These are phyloP conservation scores for Aspergillus sergii DNA, from an alignment of 2,329 filamentous ascomycete species.

Conservation along the genomic window DNA sequence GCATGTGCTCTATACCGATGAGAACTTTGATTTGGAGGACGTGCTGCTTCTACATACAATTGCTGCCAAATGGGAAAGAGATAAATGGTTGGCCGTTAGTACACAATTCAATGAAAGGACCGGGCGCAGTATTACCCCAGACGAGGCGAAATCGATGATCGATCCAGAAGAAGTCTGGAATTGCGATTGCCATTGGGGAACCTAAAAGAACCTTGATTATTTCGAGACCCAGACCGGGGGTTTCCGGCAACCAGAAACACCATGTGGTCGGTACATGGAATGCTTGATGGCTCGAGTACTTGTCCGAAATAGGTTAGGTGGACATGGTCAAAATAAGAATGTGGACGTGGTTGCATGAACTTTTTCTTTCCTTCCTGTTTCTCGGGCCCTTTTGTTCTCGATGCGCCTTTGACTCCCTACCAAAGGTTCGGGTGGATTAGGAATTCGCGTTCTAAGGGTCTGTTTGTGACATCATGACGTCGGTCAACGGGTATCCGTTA, in stretches of 20 bases:
- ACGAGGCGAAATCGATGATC: slow-evolving; percentile 34
- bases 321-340: background rate
- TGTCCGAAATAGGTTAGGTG: slow-evolving; percentile 1
- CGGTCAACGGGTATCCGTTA: background rate
- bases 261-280: background rate
- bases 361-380: background rate
- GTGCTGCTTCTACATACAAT: slow-evolving; percentile 45
- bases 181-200: background rate
- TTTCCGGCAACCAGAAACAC: slow-evolving; percentile 1
- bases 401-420: background rate
- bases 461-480: slow-evolving; percentile 17
- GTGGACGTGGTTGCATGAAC: slow-evolving; percentile 5
- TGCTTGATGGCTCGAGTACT: slow-evolving; percentile 1
- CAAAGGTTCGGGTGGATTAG: slow-evolving; percentile 13
- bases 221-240: background rate
- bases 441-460: background rate
- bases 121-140: slow-evolving; percentile 47
- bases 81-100: slow-evolving; percentile 52
- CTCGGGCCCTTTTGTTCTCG: background rate
- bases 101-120: slow-evolving; percentile 54
- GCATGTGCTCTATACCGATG: slow-evolving; percentile 27
- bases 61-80: slow-evolving; percentile 44
- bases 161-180: slow-evolving; percentile 8
- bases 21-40: slow-evolving; percentile 29
- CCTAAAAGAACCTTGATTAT: background rate